Evolutionary conservation across 495 filamentous ascomycete species (phyloP).

Genomic region (Penicillium taxi): DNA sequence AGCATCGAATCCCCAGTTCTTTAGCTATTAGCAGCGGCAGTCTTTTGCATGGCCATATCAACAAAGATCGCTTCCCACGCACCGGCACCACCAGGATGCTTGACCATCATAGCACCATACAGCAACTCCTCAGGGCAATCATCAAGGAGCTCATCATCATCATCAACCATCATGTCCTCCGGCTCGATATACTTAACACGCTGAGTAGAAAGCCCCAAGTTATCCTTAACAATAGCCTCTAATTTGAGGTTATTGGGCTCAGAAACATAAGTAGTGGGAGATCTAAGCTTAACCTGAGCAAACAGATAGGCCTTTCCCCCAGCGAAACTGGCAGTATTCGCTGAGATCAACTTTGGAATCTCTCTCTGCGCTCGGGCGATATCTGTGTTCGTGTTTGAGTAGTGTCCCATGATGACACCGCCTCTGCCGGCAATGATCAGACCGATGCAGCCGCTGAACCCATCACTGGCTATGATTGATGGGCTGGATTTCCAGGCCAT

Average conservation of each 20-base stretch:
- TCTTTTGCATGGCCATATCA: background rate
- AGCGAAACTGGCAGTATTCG: background rate
- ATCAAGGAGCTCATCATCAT: background rate
- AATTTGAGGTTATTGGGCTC: background rate
- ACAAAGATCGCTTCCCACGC: background rate
- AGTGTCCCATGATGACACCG: background rate
- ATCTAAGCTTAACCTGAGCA: background rate
- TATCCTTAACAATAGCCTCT: background rate
- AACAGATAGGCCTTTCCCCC: background rate
- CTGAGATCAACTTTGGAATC: background rate
- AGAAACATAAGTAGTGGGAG: background rate
- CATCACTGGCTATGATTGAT: background rate
- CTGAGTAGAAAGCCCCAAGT: background rate
- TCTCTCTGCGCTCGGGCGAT: background rate
- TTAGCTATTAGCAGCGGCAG: background rate
- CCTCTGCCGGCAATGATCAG: background rate
- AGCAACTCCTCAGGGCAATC: background rate
- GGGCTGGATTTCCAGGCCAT: background rate
- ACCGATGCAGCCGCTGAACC: background rate
- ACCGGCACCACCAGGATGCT: background rate
- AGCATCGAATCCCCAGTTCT: too few relatives aligned
- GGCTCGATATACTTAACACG: background rate
- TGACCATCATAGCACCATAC: background rate
- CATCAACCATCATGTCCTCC: background rate
- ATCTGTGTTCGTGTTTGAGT: background rate